These are phyloP conservation scores for Rheum nobile DNA, from an alignment of 148 eudicot species.

Conservation along the genomic window DNA sequence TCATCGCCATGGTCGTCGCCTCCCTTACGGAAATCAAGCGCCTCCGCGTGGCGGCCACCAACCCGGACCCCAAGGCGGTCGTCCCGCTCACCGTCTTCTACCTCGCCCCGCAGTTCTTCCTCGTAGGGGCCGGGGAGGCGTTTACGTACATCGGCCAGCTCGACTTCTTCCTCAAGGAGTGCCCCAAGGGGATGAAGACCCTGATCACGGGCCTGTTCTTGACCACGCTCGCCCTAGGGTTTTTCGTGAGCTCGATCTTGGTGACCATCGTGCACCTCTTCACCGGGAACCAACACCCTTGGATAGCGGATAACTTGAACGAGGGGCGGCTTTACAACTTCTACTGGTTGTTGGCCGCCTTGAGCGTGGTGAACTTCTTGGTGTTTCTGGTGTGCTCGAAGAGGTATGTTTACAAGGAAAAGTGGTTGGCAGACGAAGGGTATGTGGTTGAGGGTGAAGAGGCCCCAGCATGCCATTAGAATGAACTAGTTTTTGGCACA, in stretches of 20 bases:
- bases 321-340: conserved; percentile 65
- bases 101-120: conserved; percentile 64
- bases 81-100: conserved; percentile 63
- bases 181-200: conserved; percentile 95
- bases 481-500: neutral
- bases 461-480: conserved; percentile 22
- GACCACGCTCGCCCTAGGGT: conserved; percentile 78
- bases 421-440: conserved; percentile 50
- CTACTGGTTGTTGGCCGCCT: conserved; percentile 58
- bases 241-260: conserved; percentile 58
- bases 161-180: conserved; percentile 81
- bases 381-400: conserved; percentile 46
- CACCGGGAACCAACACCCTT: conserved; percentile 36
- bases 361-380: conserved; percentile 43
- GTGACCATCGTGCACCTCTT: conserved; percentile 55
- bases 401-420: conserved; percentile 70
- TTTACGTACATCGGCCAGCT: conserved; percentile 82
- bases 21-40: conserved; percentile 58
- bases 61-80: conserved; percentile 13
- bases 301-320: conserved; percentile 84
- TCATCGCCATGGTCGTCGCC: conserved; percentile 52
- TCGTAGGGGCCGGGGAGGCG: conserved; percentile 89
- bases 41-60: conserved; percentile 23
- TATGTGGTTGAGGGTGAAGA: conserved; percentile 31
- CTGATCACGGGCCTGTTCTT: conserved; percentile 84